These are phyloP conservation scores for Pyricularia sp. DNA, from an alignment of 2,329 filamentous ascomycete genomes.

Conservation along the genomic window DNA sequence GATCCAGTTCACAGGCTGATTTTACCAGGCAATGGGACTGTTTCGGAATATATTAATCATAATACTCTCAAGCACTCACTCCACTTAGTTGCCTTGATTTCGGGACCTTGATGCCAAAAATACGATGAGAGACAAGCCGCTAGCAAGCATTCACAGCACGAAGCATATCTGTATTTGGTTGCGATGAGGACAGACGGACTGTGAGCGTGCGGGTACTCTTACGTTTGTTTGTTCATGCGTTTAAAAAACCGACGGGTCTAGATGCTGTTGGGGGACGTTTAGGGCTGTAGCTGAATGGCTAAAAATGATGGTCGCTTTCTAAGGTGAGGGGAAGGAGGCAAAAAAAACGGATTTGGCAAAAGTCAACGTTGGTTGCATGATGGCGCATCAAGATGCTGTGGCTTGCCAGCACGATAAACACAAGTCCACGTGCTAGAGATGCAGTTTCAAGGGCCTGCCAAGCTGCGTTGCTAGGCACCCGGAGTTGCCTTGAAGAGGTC, in stretches of 20 bases:
- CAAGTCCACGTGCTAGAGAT: background rate
- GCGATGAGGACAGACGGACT: too few relatives aligned
- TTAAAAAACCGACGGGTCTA: background rate
- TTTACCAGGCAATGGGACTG: background rate
- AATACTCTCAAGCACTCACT: background rate
- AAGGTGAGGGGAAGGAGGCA: background rate
- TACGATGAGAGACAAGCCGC: background rate
- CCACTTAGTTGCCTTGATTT: background rate
- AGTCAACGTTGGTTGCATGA: background rate
- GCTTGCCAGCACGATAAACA: background rate
- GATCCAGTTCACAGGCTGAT: background rate
- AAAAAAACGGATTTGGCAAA: background rate
- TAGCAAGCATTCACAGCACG: background rate
- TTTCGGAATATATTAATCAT: background rate
- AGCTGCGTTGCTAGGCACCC: background rate
- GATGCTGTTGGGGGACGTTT: too few relatives aligned
- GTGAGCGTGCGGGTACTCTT: background rate
- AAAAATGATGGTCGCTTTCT: too few relatives aligned
- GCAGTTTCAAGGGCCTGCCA: background rate
- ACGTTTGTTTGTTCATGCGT: background rate
- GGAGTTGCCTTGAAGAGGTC: background rate
- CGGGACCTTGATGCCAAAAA: background rate
- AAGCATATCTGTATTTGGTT: background rate
- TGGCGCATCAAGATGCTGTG: background rate
- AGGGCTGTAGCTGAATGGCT: too few relatives aligned